Evolutionary conservation across 441 rosid genomes (phyloP).

Genomic region (Populus tomentosa): DNA sequence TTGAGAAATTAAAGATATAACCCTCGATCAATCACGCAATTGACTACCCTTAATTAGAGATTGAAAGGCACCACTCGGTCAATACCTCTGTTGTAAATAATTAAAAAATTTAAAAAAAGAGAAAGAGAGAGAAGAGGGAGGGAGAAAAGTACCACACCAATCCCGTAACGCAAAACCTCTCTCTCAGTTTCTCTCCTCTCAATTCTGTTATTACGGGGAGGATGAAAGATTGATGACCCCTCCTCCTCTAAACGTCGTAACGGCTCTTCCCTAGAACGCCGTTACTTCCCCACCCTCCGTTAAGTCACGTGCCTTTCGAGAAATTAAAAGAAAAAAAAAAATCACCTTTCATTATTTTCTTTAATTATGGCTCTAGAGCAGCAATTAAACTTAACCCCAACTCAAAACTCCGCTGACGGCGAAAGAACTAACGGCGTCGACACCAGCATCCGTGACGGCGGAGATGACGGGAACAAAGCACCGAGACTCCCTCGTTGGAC

Average conservation of each 20-base stretch:
- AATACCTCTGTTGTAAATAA: not conserved
- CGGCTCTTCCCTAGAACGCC: not conserved
- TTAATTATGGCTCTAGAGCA: slow-evolving; percentile 53
- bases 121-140: too few relatives aligned
- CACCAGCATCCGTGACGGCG: slow-evolving; percentile 32
- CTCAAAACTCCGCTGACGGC: slow-evolving; percentile 41
- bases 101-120: too few relatives aligned
- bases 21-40: not conserved
- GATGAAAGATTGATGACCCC: not conserved
- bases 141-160: not conserved
- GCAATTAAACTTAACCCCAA: slow-evolving; percentile 35
- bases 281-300: slow-evolving; percentile 38
- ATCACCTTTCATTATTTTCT: not conserved
- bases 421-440: slow-evolving; percentile 43
- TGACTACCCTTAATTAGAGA: too few relatives aligned
- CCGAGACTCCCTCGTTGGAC: slow-evolving; percentile 98
- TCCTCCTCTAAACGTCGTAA: not conserved
- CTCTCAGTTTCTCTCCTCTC: not conserved
- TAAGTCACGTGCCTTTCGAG: slow-evolving; percentile 27
- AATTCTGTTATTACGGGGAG: not conserved
- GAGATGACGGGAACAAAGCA: slow-evolving; percentile 57
- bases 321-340: not conserved
- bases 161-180: not conserved
- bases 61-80: not conserved
- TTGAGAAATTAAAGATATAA: not conserved